Evolutionary conservation across 2,329 filamentous ascomycete species (phyloP), one percentile per base, ranked within the genome.

Genomic region (Hypomyces rosellus): DNA sequence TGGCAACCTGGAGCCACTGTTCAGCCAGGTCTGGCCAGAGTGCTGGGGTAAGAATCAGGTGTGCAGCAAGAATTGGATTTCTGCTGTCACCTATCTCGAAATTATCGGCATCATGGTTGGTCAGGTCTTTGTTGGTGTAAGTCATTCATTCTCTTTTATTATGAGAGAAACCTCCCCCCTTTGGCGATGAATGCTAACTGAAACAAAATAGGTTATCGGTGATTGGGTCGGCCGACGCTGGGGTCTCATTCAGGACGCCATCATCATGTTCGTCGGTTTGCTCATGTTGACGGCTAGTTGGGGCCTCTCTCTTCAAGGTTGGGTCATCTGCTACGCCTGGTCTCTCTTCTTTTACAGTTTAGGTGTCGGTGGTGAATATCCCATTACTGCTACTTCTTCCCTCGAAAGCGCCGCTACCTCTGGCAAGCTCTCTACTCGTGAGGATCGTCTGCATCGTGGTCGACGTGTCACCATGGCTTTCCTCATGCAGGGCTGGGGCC

Each of bases 401-500:
- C 95, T 97, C 83, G 90, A 96, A 68, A 89, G 91, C 63, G 86
- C 89, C 14, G 86, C 91, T 42, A 83, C 88, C n/a, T 73, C 89
- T 36, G 91, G 92, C 55, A 91, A 86, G 67, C 73, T 96, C 48
- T 96, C 92, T 6, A 96, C 90, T 52, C 86, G 85, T 55, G 89
- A 96, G 48, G 92, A 97, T 67, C 89, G 92, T 66, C 83, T 97
- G 48, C 92, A 97, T 74, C 89, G 92, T 71, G 92, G 92, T 57
- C 88, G 92, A 64, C 95, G 95, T 70, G 92, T 96, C 66, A 96
- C 90, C 58, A 89, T 86, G 68, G 91, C 92, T 52, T 97, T 97
- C 75, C 71, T 97, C 71, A 96, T 97, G 92, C 92, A 97, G 71
- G 92, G 92, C 49, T 97, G 92, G 92, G 92, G 92, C 58, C 92